Conservation (phyloP, 2,329 filamentous ascomycete genomes). For the Dendryphion nanum region DNA sequence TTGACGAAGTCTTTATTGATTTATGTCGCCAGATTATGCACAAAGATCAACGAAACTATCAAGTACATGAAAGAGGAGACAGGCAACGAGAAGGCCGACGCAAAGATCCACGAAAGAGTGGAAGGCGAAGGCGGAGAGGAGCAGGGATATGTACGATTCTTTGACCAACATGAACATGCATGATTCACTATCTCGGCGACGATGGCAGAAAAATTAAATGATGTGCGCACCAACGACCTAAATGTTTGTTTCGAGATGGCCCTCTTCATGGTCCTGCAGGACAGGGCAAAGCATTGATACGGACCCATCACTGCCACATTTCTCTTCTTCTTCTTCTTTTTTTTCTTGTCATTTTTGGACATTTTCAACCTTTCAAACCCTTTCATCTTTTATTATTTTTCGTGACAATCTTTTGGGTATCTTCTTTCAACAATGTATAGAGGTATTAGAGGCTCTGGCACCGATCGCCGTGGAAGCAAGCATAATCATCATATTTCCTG, state of each 20-base stretch:
- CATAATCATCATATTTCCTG: not conserved
- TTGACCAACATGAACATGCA: not conserved
- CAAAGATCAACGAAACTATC: constrained; percentile 58
- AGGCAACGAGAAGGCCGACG: not conserved
- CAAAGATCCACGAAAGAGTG: not conserved
- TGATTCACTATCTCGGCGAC: not conserved
- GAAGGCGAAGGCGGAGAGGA: not conserved
- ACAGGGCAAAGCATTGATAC: constrained; percentile 10
- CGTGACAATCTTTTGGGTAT: constrained; percentile 1
- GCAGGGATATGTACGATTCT: not conserved
- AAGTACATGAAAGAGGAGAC: constrained; percentile 1
- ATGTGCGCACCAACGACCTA: constrained; percentile 2
- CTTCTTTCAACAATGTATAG: constrained; percentile 10
- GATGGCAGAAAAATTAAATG: not conserved
- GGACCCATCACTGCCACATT: too few relatives aligned
- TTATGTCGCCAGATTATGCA: constrained; percentile 80
- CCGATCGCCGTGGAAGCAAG: not conserved
- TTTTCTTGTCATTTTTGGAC: too few relatives aligned
- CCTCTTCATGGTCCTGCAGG: constrained; percentile 9
- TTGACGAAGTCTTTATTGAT: constrained; percentile 86
- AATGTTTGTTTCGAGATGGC: constrained; percentile 19
- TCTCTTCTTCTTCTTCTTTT: too few relatives aligned
- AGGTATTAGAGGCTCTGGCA: constrained; percentile 12
- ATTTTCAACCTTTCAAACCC: too few relatives aligned
- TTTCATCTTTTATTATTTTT: constrained; percentile 8